A percentile compares a stretch with the other conserved stretches of the same genome.
Conservation (phyloP, 768 basidiomycete genomes). For the Agaricus blazei region DNA sequence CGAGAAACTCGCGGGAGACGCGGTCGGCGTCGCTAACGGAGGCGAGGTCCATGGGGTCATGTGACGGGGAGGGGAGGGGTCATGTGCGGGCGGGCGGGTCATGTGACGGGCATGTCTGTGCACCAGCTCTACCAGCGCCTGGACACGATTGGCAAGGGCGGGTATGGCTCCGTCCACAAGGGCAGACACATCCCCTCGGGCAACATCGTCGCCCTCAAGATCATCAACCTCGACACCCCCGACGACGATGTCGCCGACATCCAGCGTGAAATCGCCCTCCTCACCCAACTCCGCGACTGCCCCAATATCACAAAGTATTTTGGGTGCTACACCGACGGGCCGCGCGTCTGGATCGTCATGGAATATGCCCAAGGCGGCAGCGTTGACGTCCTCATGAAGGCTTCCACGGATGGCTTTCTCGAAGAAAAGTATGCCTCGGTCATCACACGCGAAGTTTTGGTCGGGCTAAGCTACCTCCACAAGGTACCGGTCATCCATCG, state of each 20-base stretch:
- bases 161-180: constrained; percentile 94
- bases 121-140: constrained; percentile 81
- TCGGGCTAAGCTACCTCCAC: constrained; percentile 86
- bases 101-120: constrained; percentile 33
- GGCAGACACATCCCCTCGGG: constrained; percentile 81
- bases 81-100: too few species aligned
- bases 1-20: constrained; percentile 75
- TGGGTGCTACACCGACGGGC: constrained; percentile 93
- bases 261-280: constrained; percentile 90
- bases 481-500: constrained; percentile 93
- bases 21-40: constrained; percentile 42
- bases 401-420: constrained; percentile 63
- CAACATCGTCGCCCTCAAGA: constrained; percentile 92
- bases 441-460: constrained; percentile 85
- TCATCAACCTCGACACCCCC: constrained; percentile 95
- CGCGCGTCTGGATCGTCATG: constrained; percentile 99
- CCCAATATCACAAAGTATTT: constrained; percentile 93
- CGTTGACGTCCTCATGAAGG: constrained; percentile 90
- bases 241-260: constrained; percentile 98
- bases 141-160: constrained; percentile 92
- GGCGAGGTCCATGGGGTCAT: constrained; percentile 54
- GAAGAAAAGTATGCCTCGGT: constrained; percentile 89
- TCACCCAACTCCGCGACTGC: constrained; percentile 85
- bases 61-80: too few species aligned
- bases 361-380: constrained; percentile 95